These are phyloP conservation scores for Acephala macrosclerotiorum DNA, from an alignment of 2,329 filamentous ascomycete genomes.

Conservation along the genomic window DNA sequence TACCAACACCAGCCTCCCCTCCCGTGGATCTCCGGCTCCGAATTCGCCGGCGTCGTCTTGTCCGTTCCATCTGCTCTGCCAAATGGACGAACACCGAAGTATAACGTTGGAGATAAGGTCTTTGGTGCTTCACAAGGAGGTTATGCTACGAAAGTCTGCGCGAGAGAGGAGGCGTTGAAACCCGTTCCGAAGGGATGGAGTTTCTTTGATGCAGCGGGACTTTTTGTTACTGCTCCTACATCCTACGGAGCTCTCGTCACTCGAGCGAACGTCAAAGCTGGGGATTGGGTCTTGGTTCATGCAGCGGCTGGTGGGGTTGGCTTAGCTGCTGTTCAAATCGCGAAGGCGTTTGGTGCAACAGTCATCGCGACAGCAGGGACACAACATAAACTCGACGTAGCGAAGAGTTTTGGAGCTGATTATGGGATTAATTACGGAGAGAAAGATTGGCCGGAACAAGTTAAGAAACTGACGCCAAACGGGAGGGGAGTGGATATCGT, in stretches of 20 bases:
- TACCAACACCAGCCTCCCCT: constrained; percentile 90
- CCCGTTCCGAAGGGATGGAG: constrained; percentile 83
- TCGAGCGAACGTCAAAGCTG: constrained; percentile 77
- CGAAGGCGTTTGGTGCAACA: constrained; percentile 88
- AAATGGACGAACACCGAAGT: constrained; percentile 42
- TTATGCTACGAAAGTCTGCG: constrained; percentile 79
- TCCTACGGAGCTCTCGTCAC: constrained; percentile 84
- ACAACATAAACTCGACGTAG: constrained; percentile 79
- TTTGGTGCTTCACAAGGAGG: constrained; percentile 54
- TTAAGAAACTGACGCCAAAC: constrained; percentile 80
- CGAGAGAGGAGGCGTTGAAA: constrained; percentile 70
- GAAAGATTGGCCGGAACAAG: constrained; percentile 67
- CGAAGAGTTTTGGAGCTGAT: constrained; percentile 83
- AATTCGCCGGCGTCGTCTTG: constrained; percentile 84
- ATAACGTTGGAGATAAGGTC: constrained; percentile 24
- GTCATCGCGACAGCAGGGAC: constrained; percentile 94
- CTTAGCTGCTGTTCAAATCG: constrained; percentile 89
- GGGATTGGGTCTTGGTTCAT: constrained; percentile 89
- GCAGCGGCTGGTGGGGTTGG: constrained; percentile 93
- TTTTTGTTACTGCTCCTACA: constrained; percentile 93
- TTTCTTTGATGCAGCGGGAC: constrained; percentile 82
- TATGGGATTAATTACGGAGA: constrained; percentile 80
- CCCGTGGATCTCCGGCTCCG: constrained; percentile 85
- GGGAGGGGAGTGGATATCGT: constrained; percentile 83
- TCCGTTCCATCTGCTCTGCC: constrained; percentile 63